Conservation (phyloP, 2,329 filamentous ascomycete genomes). For the Lachnellula subtilissima region DNA sequence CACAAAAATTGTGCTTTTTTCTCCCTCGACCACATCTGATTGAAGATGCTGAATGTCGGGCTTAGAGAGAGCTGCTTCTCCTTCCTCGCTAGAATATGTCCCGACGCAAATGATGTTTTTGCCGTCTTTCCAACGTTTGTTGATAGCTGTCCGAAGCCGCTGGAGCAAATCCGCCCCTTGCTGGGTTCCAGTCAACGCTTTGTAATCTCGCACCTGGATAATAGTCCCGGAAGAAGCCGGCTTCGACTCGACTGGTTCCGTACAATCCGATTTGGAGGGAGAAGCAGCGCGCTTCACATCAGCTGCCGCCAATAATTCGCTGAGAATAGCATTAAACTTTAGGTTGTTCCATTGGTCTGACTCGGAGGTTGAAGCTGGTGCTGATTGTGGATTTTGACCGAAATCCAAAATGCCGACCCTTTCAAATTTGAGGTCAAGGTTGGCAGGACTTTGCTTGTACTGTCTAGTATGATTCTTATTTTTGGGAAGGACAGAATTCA, state of each 20-base stretch:
- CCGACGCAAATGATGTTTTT: conserved; percentile 73
- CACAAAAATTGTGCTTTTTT: conserved; percentile 50
- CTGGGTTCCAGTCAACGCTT: conserved; percentile 65
- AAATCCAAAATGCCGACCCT: neutral
- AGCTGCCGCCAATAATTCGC: conserved; percentile 49
- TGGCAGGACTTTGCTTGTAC: neutral
- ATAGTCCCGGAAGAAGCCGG: conserved; percentile 48
- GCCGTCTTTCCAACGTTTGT: conserved; percentile 66
- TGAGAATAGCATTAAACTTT: conserved; percentile 54
- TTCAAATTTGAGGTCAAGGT: too few species aligned
- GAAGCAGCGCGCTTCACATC: conserved; percentile 30
- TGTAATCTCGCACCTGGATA: conserved; percentile 75
- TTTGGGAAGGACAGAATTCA: conserved; percentile 10
- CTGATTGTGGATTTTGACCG: neutral
- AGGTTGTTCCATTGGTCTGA: conserved; percentile 55
- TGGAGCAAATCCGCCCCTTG: conserved; percentile 66
- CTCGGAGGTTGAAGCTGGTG: neutral
- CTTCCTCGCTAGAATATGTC: conserved; percentile 58
- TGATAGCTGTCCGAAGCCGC: conserved; percentile 66
- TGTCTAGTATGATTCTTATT: neutral
- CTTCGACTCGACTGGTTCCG: conserved; percentile 16
- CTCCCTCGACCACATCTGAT: conserved; percentile 40
- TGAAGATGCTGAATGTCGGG: conserved; percentile 39
- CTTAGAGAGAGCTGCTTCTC: conserved; percentile 37
- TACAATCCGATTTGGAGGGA: conserved; percentile 20